Evolutionary conservation across 768 basidiomycete species (phyloP).

Genomic region (Boletellus ananas): DNA sequence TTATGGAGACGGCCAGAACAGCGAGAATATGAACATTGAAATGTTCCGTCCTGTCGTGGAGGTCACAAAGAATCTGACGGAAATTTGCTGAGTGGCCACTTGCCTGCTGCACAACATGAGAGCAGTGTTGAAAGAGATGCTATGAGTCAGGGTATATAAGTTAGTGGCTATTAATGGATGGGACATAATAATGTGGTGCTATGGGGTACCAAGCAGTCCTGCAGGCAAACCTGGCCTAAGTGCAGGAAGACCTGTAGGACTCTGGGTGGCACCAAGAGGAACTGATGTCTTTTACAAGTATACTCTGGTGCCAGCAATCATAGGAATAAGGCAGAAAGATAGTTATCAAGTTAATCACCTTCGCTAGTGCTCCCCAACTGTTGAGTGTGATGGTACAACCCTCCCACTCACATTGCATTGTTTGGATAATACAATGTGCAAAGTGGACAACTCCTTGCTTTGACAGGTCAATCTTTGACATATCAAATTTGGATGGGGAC

Average conservation of each 20-base stretch:
- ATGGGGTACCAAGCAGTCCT: conserved; percentile 21
- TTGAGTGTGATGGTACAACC: conserved; percentile 24
- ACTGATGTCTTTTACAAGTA: neutral
- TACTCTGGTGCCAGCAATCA: conserved; percentile 3
- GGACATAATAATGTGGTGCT: neutral
- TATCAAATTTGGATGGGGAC: conserved; percentile 13
- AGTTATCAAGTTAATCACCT: conserved; percentile 22
- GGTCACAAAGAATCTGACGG: neutral
- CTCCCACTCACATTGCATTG: conserved; percentile 30
- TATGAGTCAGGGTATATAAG: conserved; percentile 4
- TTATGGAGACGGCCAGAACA: conserved; percentile 27
- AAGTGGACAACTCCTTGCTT: conserved; percentile 17
- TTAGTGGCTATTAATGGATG: conserved; percentile 7
- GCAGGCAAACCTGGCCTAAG: conserved; percentile 9
- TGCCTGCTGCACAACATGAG: conserved; percentile 15
- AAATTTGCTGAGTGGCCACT: neutral
- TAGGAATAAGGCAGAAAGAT: conserved; percentile 3
- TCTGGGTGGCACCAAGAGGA: conserved; percentile 4
- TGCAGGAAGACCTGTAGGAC: conserved; percentile 15
- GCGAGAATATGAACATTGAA: conserved; percentile 22
- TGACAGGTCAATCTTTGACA: conserved; percentile 19
- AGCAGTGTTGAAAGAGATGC: conserved; percentile 28
- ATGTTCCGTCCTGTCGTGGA: conserved; percentile 23
- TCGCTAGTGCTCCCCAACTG: conserved; percentile 26
- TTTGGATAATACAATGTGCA: conserved; percentile 23